A percentile compares a stretch with the other conserved stretches of the same genome.
phyloP scores from a whole-genome alignment of 768 basidiomycete genomes.

The Russula brevipes region DNA sequence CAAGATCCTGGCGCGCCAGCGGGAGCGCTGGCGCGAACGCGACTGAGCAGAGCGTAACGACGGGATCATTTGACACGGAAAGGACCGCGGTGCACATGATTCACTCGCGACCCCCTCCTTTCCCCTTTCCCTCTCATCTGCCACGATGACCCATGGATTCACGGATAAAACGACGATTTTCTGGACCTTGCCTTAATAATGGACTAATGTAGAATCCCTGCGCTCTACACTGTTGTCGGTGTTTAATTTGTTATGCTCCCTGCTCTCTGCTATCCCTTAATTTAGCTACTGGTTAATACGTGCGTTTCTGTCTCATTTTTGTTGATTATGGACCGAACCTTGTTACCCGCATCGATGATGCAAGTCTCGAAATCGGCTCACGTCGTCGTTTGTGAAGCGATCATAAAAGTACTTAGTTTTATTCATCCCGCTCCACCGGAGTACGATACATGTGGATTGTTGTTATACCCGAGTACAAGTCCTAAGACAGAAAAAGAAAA shows the following conservation, averaged over 20 bases:
- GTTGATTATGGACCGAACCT: not conserved
- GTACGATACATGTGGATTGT: conserved; percentile 9
- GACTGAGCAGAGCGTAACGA: not conserved
- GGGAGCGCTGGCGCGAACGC: not conserved
- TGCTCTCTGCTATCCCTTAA: not conserved
- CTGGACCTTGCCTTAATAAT: not conserved
- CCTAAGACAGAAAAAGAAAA: not conserved
- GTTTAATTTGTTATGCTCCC: not conserved
- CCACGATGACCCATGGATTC: not conserved
- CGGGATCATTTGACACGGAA: not conserved
- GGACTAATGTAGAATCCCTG: not conserved
- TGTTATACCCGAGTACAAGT: conserved; percentile 9
- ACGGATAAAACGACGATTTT: conserved; percentile 2
- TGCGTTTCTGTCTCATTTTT: not conserved
- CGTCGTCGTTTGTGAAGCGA: not conserved
- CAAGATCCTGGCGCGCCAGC: conserved; percentile 29
- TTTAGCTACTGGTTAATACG: not conserved
- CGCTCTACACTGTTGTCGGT: not conserved
- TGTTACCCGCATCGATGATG: not conserved
- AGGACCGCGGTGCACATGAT: not conserved
- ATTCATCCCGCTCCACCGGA: not conserved
- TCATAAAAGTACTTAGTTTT: not conserved
- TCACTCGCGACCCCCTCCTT: too few relatives aligned
- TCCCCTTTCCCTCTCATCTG: not conserved
- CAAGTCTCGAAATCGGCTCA: not conserved